These are phyloP conservation scores for Ogataea glucozyma DNA, from an alignment of 805 yeast species.

Conservation along the genomic window DNA sequence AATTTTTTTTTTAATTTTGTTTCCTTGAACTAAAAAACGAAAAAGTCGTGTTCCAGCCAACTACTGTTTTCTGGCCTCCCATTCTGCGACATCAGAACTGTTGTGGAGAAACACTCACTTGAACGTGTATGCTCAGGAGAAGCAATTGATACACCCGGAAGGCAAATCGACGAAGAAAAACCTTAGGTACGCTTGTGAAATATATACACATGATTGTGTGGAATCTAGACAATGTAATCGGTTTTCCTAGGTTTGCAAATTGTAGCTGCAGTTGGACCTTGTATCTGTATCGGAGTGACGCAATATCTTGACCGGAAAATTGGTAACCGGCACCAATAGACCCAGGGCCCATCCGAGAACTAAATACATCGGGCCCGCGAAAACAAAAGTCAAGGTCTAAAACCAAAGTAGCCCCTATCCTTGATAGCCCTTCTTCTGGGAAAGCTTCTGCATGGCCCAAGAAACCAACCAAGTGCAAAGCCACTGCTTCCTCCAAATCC, in stretches of 20 bases:
- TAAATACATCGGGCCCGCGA: conserved; percentile 12
- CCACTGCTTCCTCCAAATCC: conserved; percentile 9
- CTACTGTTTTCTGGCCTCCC: not conserved
- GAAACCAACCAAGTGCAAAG: conserved; percentile 12
- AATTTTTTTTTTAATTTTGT: conserved; percentile 4
- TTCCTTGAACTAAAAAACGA: not conserved
- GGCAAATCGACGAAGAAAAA: not conserved
- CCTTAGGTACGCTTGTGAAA: not conserved
- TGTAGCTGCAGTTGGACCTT: conserved; percentile 9
- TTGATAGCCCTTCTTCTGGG: not conserved
- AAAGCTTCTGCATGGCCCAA: conserved; percentile 7
- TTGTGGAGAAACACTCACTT: conserved; percentile 3
- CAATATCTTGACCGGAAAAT: no score
- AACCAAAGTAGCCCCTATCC: not conserved
- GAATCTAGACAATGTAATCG: conserved; percentile 11
- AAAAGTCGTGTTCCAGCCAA: conserved; percentile 7
- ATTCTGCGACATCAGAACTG: conserved; percentile 1
- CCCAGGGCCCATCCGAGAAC: not conserved
- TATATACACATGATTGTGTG: conserved; percentile 8
- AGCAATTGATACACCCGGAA: not conserved
- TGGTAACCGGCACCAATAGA: not conserved
- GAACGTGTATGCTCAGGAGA: not conserved
- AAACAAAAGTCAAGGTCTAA: conserved; percentile 9
- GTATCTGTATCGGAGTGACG: conserved; percentile 11
- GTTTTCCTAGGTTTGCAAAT: conserved; percentile 9